These are phyloP conservation scores for Ceratocystis colombiana DNA, from an alignment of 2,329 filamentous ascomycete species.

Conservation along the genomic window DNA sequence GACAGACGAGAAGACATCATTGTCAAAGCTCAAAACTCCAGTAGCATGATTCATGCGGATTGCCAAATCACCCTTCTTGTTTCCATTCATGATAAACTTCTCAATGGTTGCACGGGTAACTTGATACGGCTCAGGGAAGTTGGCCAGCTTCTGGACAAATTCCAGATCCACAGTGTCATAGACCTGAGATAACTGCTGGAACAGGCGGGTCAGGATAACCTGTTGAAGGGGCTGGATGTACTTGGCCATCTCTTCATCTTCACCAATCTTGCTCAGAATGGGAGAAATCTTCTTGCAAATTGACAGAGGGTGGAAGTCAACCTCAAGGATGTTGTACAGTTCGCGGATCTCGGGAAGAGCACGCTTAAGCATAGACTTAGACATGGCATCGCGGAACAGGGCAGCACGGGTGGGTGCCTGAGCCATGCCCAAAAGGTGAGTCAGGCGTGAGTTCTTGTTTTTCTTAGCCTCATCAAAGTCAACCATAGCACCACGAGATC, in stretches of 20 bases:
- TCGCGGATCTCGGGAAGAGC: constrained; percentile 91
- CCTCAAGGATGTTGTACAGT: constrained; percentile 96
- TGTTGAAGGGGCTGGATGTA: constrained; percentile 94
- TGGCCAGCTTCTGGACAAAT: constrained; percentile 85
- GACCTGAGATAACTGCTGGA: constrained; percentile 97
- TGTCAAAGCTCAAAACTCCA: constrained; percentile 92
- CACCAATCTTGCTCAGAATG: constrained; percentile 85
- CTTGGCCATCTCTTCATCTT: constrained; percentile 91
- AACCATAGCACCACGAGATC: constrained; percentile 88
- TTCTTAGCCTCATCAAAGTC: constrained; percentile 95
- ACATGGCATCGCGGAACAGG: constrained; percentile 90
- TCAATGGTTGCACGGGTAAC: constrained; percentile 84
- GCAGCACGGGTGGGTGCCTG: constrained; percentile 78
- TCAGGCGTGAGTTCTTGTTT: constrained; percentile 97
- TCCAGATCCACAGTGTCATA: constrained; percentile 94
- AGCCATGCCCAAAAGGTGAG: constrained; percentile 88
- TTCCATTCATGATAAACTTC: constrained; percentile 99
- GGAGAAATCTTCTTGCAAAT: constrained; percentile 99
- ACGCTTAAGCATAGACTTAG: constrained; percentile 87
- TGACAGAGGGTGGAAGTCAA: constrained; percentile 96
- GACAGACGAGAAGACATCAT: constrained; percentile 93
- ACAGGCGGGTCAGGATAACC: constrained; percentile 93
- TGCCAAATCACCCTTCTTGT: constrained; percentile 97
- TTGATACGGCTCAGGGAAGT: constrained; percentile 95
- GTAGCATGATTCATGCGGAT: constrained; percentile 95